phyloP scores from a whole-genome alignment of 345 rosid species.

The Euclidium syriacum region DNA sequence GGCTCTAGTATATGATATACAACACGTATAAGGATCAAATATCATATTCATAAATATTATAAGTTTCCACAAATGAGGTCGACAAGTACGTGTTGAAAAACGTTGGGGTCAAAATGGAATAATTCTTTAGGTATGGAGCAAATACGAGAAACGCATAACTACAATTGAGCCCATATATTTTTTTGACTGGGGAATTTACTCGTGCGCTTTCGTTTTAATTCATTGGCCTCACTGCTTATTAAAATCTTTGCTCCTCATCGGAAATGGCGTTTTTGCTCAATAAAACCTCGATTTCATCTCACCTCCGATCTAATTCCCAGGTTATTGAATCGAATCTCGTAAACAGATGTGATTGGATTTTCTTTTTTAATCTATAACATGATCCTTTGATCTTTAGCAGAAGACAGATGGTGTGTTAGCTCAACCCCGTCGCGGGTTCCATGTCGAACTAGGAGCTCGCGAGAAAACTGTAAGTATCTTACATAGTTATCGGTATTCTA shows the following conservation, averaged over 20 bases:
- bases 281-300: conserved; percentile 41
- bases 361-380: neutral
- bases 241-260: conserved; percentile 15
- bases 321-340: conserved; percentile 30
- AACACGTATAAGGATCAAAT: no score
- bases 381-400: conserved; percentile 30
- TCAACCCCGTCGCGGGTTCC: conserved; percentile 58
- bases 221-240: neutral
- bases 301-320: conserved; percentile 57
- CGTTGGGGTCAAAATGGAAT: conserved; percentile 3
- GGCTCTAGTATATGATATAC: no score
- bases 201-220: neutral
- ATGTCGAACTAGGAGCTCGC: conserved; percentile 75
- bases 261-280: conserved; percentile 64
- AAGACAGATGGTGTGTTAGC: conserved; percentile 38
- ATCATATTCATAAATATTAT: neutral
- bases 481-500: neutral
- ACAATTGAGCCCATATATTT: neutral
- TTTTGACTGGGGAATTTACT: neutral
- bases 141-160: neutral
- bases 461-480: conserved; percentile 76
- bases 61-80: neutral
- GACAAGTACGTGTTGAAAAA: neutral
- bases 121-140: neutral
- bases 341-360: conserved; percentile 7